Conservation (phyloP, 306 rosid genomes). For the Neltuma alba region DNA sequence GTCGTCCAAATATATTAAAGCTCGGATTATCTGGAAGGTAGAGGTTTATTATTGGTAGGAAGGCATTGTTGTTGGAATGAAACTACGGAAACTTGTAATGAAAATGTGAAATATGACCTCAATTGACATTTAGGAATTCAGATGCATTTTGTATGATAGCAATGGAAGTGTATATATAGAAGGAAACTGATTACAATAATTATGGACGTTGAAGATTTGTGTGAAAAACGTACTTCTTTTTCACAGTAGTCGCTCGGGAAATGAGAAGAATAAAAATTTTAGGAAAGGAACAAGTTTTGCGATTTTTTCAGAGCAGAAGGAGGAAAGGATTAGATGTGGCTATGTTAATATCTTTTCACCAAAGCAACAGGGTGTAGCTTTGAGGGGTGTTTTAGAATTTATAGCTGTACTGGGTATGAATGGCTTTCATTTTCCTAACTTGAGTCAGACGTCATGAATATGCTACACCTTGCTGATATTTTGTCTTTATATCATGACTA, state of each 20-base stretch:
- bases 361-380: no score
- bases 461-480: constrained; percentile 1
- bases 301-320: not conserved
- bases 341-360: not conserved
- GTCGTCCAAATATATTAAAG: not conserved
- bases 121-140: constrained; percentile 1
- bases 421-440: not conserved
- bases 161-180: not conserved
- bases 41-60: not conserved
- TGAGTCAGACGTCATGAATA: not conserved
- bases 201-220: not conserved
- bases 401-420: not conserved
- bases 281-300: not conserved
- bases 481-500: not conserved
- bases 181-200: not conserved
- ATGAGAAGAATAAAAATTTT: not conserved
- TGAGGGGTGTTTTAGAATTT: not conserved
- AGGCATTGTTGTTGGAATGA: not conserved
- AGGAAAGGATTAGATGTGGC: not conserved
- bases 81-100: not conserved
- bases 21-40: not conserved
- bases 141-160: not conserved
- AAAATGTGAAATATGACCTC: not conserved
- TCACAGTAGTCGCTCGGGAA: not conserved
- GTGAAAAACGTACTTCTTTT: not conserved